A percentile compares a stretch with the other conserved stretches of the same genome.
Conservation (phyloP, 352 stramenopile genomes). For the Phytophthora aleatoria region DNA sequence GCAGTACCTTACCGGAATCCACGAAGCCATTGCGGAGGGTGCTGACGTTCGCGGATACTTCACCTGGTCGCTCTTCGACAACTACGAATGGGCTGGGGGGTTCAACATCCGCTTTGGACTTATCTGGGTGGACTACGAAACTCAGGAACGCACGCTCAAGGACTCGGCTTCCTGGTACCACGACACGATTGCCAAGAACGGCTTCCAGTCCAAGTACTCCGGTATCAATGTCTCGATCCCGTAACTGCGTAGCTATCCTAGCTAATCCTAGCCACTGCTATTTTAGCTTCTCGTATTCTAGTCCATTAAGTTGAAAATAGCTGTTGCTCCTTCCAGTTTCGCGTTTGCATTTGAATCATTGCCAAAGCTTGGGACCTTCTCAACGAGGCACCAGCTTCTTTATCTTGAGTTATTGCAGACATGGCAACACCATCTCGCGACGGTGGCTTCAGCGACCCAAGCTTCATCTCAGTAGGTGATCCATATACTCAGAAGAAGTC, state of each 20-base stretch:
- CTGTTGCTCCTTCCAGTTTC: background rate
- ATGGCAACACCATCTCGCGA: conserved; percentile 51
- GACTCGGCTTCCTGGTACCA: conserved; percentile 62
- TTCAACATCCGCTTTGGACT: conserved; percentile 66
- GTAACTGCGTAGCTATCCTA: background rate
- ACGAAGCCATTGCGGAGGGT: conserved; percentile 49
- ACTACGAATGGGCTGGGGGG: conserved; percentile 90
- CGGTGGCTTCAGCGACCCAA: conserved; percentile 76
- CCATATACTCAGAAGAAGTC: conserved; percentile 53
- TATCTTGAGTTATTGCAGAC: conserved; percentile 7
- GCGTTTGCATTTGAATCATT: conserved; percentile 3
- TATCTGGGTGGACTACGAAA: conserved; percentile 64
- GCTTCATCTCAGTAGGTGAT: conserved; percentile 69
- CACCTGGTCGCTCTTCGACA: conserved; percentile 92
- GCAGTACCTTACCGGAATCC: conserved; percentile 80
- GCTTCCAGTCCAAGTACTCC: conserved; percentile 16
- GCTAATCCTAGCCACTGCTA: background rate
- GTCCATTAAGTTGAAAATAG: conserved; percentile 24
- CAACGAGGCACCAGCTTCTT: background rate
- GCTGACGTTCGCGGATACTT: conserved; percentile 87
- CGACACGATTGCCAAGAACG: conserved; percentile 54
- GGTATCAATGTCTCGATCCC: conserved; percentile 7
- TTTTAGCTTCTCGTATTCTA: conserved; percentile 19
- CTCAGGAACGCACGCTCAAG: conserved; percentile 64
- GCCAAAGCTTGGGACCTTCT: background rate